phyloP scores from a whole-genome alignment of 2,329 filamentous ascomycete species.

The Arthrinium puccinioides region DNA sequence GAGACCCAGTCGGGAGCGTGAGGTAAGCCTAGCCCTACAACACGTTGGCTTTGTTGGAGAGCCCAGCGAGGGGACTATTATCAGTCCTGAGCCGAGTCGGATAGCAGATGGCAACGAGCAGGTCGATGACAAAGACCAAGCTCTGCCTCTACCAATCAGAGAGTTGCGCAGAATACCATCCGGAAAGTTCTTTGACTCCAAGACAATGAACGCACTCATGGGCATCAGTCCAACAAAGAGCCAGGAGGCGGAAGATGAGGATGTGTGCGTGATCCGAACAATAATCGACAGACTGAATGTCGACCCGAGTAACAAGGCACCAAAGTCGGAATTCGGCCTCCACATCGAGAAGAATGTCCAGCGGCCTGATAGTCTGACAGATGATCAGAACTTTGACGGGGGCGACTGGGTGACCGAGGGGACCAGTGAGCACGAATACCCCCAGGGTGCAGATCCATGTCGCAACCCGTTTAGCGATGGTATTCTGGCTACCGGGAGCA shows the following conservation, averaged over 20 bases:
- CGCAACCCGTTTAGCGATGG: background rate
- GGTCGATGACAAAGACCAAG: background rate
- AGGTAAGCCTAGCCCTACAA: constrained; percentile 33
- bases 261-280: constrained; percentile 15
- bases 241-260: constrained; percentile 1
- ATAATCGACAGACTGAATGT: too few species aligned
- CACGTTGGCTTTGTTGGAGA: constrained; percentile 17
- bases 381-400: too few species aligned
- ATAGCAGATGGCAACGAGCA: background rate
- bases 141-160: background rate
- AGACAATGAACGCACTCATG: constrained; percentile 1
- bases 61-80: constrained; percentile 14
- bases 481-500: constrained; percentile 28
- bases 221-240: background rate
- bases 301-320: too few species aligned
- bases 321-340: too few species aligned
- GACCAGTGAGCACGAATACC: constrained; percentile 21
- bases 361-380: constrained; percentile 1
- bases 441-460: constrained; percentile 6
- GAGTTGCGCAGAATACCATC: too few species aligned
- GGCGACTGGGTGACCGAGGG: constrained; percentile 31
- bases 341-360: too few species aligned
- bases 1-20: constrained; percentile 30
- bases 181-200: constrained; percentile 6
- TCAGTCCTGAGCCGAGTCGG: too few species aligned